A percentile compares a stretch with the other conserved stretches of the same genome.
phyloP scores from a whole-genome alignment of 1,139 yeast species.

The Debaryomycetaceae sp. region DNA sequence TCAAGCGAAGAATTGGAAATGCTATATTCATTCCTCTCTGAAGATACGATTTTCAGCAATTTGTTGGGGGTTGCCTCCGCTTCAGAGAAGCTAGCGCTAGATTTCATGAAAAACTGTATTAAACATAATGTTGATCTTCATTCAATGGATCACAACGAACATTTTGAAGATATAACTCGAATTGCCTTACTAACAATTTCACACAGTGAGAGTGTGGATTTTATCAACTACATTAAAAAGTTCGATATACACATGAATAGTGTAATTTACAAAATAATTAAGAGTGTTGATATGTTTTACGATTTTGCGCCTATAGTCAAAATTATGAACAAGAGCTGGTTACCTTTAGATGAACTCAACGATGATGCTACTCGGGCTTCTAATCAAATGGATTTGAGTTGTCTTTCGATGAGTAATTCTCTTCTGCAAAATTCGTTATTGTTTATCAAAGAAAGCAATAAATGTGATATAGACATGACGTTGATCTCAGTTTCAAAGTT shows the following conservation, averaged over 20 bases:
- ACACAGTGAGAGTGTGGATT: constrained; percentile 1
- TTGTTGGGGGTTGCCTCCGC: constrained; percentile 9
- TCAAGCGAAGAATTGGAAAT: constrained; percentile 14
- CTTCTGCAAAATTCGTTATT: constrained; percentile 39
- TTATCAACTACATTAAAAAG: constrained; percentile 1
- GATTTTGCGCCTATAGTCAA: constrained; percentile 15
- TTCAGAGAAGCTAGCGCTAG: constrained; percentile 5
- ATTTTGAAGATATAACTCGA: neutral
- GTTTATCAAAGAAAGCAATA: constrained; percentile 10
- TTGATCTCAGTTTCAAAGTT: constrained; percentile 12
- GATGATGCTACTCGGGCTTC: constrained; percentile 10
- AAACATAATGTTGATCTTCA: constrained; percentile 1
- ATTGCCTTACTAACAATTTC: constrained; percentile 7
- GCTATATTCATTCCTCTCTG: constrained; percentile 12
- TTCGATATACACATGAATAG: constrained; percentile 8
- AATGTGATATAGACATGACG: constrained; percentile 2
- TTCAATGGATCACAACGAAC: neutral
- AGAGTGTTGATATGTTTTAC: neutral
- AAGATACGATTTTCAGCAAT: constrained; percentile 10
- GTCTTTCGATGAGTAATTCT: constrained; percentile 45
- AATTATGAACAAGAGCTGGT: constrained; percentile 10
- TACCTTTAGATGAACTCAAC: constrained; percentile 12
- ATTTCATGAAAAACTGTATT: constrained; percentile 8
- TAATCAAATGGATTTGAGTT: constrained; percentile 7
- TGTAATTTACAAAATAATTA: neutral